Percentiles rank a stretch among this genome's conserved stretches.
Conservation (phyloP, 306 rosid species). For the Clitoria ternatea region DNA sequence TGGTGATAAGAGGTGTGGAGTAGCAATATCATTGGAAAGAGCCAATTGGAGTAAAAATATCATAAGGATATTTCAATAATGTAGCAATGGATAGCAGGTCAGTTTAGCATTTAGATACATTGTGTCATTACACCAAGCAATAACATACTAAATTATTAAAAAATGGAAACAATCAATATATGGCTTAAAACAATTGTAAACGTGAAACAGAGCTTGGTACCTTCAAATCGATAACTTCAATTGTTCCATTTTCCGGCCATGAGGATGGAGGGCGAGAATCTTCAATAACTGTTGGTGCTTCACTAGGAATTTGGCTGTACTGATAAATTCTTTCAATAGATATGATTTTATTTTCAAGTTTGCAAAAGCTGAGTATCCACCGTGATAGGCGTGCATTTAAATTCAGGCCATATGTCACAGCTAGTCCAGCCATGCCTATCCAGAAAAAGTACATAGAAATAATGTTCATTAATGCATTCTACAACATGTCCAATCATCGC, state of each 20-base stretch:
- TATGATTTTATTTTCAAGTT: constrained; percentile 95
- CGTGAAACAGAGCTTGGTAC: constrained; percentile 34
- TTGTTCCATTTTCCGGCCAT: constrained; percentile 90
- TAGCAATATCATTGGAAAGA: neutral
- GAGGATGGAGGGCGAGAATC: constrained; percentile 73
- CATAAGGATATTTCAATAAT: neutral
- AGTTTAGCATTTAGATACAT: neutral
- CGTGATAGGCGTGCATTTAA: constrained; percentile 95
- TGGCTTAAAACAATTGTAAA: neutral
- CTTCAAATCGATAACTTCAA: constrained; percentile 68
- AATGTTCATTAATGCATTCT: neutral
- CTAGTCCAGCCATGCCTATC: constrained; percentile 99
- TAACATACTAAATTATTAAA: neutral
- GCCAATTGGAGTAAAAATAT: constrained; percentile 1
- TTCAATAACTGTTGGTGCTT: constrained; percentile 76
- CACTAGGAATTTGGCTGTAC: constrained; percentile 89
- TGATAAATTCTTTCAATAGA: constrained; percentile 97
- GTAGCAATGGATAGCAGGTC: neutral
- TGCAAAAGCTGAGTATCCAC: constrained; percentile 99
- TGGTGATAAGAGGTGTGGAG: neutral
- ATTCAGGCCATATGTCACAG: constrained; percentile 94
- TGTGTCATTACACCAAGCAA: neutral
- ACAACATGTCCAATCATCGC: constrained; percentile 13
- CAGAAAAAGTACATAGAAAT: constrained; percentile 23
- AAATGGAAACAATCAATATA: neutral